Conservation (phyloP, 2,329 filamentous ascomycete species). For the Neospermospora avenae region DNA sequence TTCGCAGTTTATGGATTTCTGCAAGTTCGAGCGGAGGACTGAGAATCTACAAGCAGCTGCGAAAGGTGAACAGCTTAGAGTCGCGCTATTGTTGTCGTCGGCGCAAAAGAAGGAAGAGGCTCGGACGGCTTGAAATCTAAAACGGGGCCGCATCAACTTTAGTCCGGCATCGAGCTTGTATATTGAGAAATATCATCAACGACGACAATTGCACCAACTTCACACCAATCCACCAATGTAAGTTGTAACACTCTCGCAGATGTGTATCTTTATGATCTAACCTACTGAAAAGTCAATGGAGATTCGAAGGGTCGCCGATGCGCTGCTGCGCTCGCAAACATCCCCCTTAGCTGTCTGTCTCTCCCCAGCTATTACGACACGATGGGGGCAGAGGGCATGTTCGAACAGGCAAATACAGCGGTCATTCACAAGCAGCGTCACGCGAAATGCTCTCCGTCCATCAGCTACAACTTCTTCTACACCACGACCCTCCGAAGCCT, state of each 20-base stretch:
- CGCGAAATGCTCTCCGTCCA: constrained; percentile 10
- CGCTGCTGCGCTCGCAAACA: constrained; percentile 31
- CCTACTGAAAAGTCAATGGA: constrained; percentile 31
- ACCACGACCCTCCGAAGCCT: background rate
- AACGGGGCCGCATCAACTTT: background rate
- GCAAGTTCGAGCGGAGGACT: background rate
- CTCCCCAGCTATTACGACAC: constrained; percentile 24
- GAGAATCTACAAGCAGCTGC: background rate
- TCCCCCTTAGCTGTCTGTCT: constrained; percentile 31
- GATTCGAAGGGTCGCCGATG: constrained; percentile 34
- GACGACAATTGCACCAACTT: constrained; percentile 21
- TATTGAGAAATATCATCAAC: constrained; percentile 3
- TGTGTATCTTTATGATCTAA: constrained; percentile 12
- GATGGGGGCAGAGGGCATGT: constrained; percentile 18
- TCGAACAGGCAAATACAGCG: constrained; percentile 5
- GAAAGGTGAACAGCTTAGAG: background rate
- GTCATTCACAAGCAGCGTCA: constrained; percentile 9
- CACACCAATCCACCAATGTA: constrained; percentile 19
- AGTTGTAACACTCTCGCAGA: constrained; percentile 16
- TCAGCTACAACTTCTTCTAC: constrained; percentile 8
- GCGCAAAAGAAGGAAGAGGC: background rate
- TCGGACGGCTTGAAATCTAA: background rate
- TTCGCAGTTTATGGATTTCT: background rate
- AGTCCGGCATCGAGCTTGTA: constrained; percentile 10
- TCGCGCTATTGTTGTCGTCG: constrained; percentile 6